phyloP scores from a whole-genome alignment of 116 monocot species.

The Cymodocea nodosa region DNA sequence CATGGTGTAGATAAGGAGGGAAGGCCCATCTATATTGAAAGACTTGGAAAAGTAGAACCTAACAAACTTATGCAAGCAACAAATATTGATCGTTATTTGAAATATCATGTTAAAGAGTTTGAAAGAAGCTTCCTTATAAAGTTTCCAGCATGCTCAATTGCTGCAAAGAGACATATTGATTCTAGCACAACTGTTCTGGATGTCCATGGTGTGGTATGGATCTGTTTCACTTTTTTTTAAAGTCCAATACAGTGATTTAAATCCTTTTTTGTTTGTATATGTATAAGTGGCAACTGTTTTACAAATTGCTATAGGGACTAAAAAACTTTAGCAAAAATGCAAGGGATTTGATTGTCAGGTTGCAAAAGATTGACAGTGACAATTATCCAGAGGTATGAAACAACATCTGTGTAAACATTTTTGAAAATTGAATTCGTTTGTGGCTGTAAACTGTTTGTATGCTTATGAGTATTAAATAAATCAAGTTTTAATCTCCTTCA shows the following conservation, averaged over 20 bases:
- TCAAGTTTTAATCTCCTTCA: not conserved
- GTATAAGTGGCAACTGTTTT: not conserved
- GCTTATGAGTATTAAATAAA: no score
- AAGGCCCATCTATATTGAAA: slow-evolving; percentile 93
- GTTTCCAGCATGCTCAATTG: slow-evolving; percentile 95
- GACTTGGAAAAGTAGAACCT: slow-evolving; percentile 84
- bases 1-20: slow-evolving; percentile 99
- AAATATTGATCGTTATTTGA: slow-evolving; percentile 75
- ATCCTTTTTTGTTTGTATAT: not conserved
- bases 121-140: slow-evolving; percentile 79
- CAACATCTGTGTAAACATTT: no score
- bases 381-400: slow-evolving; percentile 87
- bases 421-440: no score
- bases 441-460: not conserved
- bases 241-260: not conserved
- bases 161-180: slow-evolving; percentile 86
- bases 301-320: slow-evolving; percentile 34
- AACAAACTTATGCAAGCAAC: slow-evolving; percentile 90
- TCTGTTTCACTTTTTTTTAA: not conserved
- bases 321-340: slow-evolving; percentile 93
- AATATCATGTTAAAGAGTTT: slow-evolving; percentile 89
- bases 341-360: slow-evolving; percentile 56
- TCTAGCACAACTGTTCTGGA: slow-evolving; percentile 95
- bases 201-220: slow-evolving; percentile 95
- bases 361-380: slow-evolving; percentile 85